phyloP scores from a whole-genome alignment of 768 basidiomycete genomes.

The Steccherinum ochraceum region DNA sequence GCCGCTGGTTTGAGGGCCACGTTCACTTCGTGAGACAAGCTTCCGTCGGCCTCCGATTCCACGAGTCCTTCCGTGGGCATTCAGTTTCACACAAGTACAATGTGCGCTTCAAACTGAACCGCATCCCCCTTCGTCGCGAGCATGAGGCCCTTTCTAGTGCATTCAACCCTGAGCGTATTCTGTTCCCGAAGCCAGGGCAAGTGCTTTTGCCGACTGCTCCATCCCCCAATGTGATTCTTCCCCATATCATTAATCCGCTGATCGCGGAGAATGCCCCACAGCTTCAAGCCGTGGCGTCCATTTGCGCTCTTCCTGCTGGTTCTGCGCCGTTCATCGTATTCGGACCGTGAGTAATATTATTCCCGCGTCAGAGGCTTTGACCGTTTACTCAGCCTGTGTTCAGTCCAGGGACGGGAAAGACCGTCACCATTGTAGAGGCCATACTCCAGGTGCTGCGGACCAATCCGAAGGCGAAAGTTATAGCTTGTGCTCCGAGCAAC shows the following conservation, averaged over 20 bases:
- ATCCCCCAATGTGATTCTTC: constrained; percentile 14
- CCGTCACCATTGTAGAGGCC: constrained; percentile 57
- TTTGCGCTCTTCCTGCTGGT: constrained; percentile 38
- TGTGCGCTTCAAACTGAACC: constrained; percentile 51
- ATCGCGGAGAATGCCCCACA: constrained; percentile 42
- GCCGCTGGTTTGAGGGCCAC: constrained; percentile 30
- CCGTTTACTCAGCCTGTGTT: background rate
- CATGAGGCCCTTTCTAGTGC: constrained; percentile 43
- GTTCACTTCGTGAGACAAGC: constrained; percentile 41
- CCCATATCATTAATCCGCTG: constrained; percentile 18
- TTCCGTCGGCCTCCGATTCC: constrained; percentile 42
- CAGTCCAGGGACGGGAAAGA: constrained; percentile 56
- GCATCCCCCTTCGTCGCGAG: constrained; percentile 46
- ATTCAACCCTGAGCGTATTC: constrained; percentile 32
- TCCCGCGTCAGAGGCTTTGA: background rate
- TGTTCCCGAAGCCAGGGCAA: constrained; percentile 35
- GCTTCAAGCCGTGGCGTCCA: constrained; percentile 43
- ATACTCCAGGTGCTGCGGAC: constrained; percentile 46
- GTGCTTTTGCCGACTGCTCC: background rate
- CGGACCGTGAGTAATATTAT: constrained; percentile 46
- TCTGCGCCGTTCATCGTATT: constrained; percentile 53
- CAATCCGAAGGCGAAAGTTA: constrained; percentile 38
- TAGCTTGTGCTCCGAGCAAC: constrained; percentile 66
- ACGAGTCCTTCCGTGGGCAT: constrained; percentile 30
- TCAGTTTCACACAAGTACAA: constrained; percentile 37